Base-by-base conservation (phyloP, 768 basidiomycete genomes). In the Termitomyces sp. region DNA sequence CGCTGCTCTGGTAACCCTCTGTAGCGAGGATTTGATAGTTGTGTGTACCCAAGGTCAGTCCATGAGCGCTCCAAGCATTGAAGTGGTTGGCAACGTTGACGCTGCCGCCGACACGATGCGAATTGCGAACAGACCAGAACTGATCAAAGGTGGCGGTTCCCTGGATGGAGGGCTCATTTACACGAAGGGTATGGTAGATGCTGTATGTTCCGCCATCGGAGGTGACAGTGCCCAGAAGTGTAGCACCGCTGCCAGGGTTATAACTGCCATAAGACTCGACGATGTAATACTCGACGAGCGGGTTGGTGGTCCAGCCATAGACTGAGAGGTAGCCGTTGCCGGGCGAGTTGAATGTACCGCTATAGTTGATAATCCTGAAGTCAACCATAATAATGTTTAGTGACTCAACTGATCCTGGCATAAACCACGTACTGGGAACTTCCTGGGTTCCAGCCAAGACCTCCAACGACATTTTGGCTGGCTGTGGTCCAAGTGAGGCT, bases 221-320 rank as follows among this genome's bases (percentile, higher is more conserved):
- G 53, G 69, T 74, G 55, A 78, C 71, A 3, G 73, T 69, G 46
- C 77, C 78, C 62, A 70, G 68, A 56, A 64, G 57, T 20, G 71
- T 64, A 24, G 68, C 65, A 36, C 58, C 72, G 14, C 65, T 63
- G 54, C 65, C 60, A 36, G 77, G 79, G 66, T 79, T 74, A 67
- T 73, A 76, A 46, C 64, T 64, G 43, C 76, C 77, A 62, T 65
- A 78, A 20, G 66, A 69, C 49, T 80, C 79, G 54, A 72, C 63
- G 61, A 80, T 72, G 70, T 78, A 78, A 71, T 78, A 80, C 59
- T 80, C 77, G 63, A 79, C 66, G 63, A 78, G 75, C 1, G 77
- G 74, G 66, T 65, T 72, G n/a, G 68, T 69, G 6, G 75, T 76
- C 78, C 78, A 79, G 49, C 78, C 78, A 59, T 77, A 78, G 55